Conservation (phyloP, 257 asterid species). For the Ilex asprella region DNA sequence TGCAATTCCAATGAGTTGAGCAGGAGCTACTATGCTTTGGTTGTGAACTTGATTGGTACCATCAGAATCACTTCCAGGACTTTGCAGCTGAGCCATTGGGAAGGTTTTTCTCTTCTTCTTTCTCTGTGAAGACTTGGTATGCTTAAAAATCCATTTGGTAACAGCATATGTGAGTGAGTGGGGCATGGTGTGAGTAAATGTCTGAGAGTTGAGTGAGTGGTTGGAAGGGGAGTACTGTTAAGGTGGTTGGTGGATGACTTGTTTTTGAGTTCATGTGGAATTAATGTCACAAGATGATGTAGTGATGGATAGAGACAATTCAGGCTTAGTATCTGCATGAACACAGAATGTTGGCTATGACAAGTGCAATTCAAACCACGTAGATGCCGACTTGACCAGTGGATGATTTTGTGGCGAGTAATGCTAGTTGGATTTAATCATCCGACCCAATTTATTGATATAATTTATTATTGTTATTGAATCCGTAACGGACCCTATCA, state of each 20-base stretch:
- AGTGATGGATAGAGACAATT: background rate
- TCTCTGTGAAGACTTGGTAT: background rate
- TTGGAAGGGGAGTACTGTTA: background rate
- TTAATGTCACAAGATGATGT: background rate
- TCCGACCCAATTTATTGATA: too few species aligned
- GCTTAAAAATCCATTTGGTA: background rate
- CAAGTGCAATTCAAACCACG: background rate
- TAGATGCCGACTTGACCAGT: background rate
- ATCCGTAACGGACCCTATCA: too few species aligned
- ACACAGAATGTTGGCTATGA: background rate
- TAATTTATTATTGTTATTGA: too few species aligned
- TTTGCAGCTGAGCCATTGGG: constrained; percentile 24
- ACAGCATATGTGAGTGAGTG: background rate
- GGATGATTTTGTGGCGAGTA: background rate
- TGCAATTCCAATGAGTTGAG: constrained; percentile 18
- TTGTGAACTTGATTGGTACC: constrained; percentile 16
- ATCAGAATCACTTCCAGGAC: constrained; percentile 22
- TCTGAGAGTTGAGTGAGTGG: background rate
- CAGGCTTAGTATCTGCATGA: background rate
- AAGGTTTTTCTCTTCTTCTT: constrained; percentile 8
- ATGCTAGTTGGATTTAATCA: too few species aligned
- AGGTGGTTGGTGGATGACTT: too few species aligned
- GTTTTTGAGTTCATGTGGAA: too few species aligned
- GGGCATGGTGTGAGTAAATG: background rate
- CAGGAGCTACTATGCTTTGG: constrained; percentile 35